Percentiles rank a stretch among this genome's conserved stretches.
Evolutionary conservation across 106 monocot genomes (phyloP).

Genomic region (Apostasia ramifera): DNA sequence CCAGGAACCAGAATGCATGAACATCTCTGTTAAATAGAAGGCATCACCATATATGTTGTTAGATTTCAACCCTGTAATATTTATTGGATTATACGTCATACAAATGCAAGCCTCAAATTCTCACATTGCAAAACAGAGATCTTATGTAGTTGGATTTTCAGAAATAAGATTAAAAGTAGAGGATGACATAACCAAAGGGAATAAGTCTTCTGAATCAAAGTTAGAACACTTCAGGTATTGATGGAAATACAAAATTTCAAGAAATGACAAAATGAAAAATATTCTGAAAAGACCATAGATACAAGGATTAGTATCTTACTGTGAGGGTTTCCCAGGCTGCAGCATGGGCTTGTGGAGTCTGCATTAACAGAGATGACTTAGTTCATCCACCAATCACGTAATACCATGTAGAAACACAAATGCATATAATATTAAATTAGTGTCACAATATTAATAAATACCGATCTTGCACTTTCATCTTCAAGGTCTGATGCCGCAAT

Average conservation of each 20-base stretch:
- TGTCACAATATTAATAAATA: slow-evolving; percentile 15
- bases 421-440: background rate
- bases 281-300: background rate
- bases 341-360: slow-evolving; percentile 69
- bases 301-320: slow-evolving; percentile 16
- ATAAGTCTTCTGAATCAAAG: no score
- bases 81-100: no score
- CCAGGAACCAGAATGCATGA: slow-evolving; percentile 76
- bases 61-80: no score
- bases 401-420: background rate
- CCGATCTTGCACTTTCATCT: slow-evolving; percentile 50
- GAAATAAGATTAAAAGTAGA: no score
- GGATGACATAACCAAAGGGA: no score
- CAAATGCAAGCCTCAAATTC: background rate
- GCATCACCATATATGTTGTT: background rate
- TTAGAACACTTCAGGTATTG: no score
- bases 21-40: slow-evolving; percentile 36
- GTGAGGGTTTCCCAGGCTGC: slow-evolving; percentile 61
- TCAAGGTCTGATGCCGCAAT: slow-evolving; percentile 85
- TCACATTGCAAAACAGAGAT: background rate
- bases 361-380: slow-evolving; percentile 11
- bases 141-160: background rate
- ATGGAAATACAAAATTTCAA: background rate
- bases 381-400: background rate
- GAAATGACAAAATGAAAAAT: background rate